Evolutionary conservation across 2,329 filamentous ascomycete genomes (phyloP).

Genomic region (Fusarium dimerum): DNA sequence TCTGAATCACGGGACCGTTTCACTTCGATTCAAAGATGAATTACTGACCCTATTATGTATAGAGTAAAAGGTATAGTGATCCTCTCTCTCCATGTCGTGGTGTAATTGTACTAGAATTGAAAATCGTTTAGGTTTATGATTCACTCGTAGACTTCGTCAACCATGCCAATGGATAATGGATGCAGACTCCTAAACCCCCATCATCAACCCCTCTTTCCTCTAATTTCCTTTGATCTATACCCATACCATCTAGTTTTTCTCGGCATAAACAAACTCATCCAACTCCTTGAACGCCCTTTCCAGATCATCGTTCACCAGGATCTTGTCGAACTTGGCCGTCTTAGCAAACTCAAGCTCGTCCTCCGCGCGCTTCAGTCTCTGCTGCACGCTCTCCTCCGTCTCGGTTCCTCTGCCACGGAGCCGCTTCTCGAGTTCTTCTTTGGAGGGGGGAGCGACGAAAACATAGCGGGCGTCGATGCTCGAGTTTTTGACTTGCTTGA

Average conservation of each 20-base stretch:
- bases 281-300: slow-evolving; percentile 54
- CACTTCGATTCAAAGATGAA: too few species aligned
- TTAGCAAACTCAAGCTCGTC: slow-evolving; percentile 74
- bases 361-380: slow-evolving; percentile 70
- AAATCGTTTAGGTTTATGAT: too few species aligned
- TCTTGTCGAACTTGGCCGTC: slow-evolving; percentile 53
- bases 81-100: too few species aligned
- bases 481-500: slow-evolving; percentile 87
- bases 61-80: too few species aligned
- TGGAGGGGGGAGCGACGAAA: slow-evolving; percentile 79
- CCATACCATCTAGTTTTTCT: slow-evolving; percentile 12
- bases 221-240: not conserved
- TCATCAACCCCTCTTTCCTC: not conserved
- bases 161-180: too few species aligned
- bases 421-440: slow-evolving; percentile 73
- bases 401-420: slow-evolving; percentile 77
- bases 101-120: too few species aligned
- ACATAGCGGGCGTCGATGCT: slow-evolving; percentile 76
- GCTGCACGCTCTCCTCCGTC: slow-evolving; percentile 69
- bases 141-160: too few species aligned
- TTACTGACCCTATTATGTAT: too few species aligned
- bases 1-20: too few species aligned
- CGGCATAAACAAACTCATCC: slow-evolving; percentile 48
- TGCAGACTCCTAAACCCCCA: too few species aligned
- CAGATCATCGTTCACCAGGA: slow-evolving; percentile 45